phyloP scores from a whole-genome alignment of 495 filamentous ascomycete species.

The Friedmanniomyces simplex region DNA sequence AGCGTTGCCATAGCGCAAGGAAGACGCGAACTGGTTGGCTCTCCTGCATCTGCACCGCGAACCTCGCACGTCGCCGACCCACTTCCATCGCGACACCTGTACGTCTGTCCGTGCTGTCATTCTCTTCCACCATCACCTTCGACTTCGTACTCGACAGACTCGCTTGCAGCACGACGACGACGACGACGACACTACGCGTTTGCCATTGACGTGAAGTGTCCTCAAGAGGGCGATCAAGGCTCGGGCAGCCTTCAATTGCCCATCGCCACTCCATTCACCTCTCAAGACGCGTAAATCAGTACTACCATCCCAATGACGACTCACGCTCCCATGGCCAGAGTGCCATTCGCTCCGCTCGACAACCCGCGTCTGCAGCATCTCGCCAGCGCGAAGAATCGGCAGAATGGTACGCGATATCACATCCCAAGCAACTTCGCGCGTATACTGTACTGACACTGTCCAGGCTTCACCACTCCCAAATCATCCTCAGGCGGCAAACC shows the following conservation, averaged over 20 bases:
- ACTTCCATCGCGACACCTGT: not conserved
- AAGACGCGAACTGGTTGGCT: not conserved
- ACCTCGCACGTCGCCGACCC: not conserved
- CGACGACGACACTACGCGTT: not conserved
- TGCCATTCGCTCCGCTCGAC: conserved; percentile 34
- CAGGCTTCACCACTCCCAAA: conserved; percentile 6
- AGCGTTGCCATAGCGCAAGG: not conserved
- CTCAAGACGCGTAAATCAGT: not conserved
- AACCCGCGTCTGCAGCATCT: conserved; percentile 36
- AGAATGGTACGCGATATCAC: conserved; percentile 40
- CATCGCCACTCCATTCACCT: not conserved
- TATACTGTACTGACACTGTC: conserved; percentile 5
- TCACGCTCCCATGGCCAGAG: conserved; percentile 25
- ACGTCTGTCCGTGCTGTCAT: not conserved
- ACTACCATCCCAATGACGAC: conserved; percentile 18
- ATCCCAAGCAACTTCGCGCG: not conserved
- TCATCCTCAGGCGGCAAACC: conserved; percentile 7
- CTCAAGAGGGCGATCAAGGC: not conserved
- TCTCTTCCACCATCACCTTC: no score
- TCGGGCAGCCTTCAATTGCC: not conserved
- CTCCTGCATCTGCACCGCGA: not conserved
- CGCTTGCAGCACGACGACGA: not conserved
- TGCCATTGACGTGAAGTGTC: no score
- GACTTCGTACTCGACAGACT: not conserved
- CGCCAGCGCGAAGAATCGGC: conserved; percentile 44